Percentiles rank a stretch among this genome's conserved stretches.
Evolutionary conservation across 2,329 filamentous ascomycete species (phyloP).

Genomic region (Aspergillus neoniger): DNA sequence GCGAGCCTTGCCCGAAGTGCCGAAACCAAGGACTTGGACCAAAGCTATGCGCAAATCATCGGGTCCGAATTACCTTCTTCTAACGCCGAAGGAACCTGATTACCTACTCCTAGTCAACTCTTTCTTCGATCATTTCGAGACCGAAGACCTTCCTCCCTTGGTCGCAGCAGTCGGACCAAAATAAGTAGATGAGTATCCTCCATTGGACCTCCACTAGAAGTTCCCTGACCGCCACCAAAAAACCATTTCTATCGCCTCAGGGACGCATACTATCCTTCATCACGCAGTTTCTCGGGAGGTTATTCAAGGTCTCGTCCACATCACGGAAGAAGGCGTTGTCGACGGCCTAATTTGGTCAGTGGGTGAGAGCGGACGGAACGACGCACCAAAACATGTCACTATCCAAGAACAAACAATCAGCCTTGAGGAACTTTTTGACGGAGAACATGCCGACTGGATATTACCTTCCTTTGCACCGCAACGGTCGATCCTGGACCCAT

Average conservation of each 20-base stretch:
- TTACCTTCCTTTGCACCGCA: slow-evolving; percentile 45
- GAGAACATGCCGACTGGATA: slow-evolving; percentile 33
- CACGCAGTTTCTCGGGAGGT: slow-evolving; percentile 35
- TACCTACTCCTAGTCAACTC: slow-evolving; percentile 49
- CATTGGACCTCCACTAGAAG: slow-evolving; percentile 26
- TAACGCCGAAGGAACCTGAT: slow-evolving; percentile 39
- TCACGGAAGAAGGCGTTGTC: not conserved
- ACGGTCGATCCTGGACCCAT: not conserved
- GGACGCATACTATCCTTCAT: slow-evolving; percentile 44
- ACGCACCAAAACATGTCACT: slow-evolving; percentile 1
- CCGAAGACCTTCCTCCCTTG: slow-evolving; percentile 47
- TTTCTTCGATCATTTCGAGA: slow-evolving; percentile 39
- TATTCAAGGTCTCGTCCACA: slow-evolving; percentile 17
- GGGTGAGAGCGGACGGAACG: slow-evolving; percentile 23
- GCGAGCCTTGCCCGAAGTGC: slow-evolving; percentile 27
- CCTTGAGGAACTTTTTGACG: slow-evolving; percentile 31
- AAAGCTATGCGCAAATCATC: slow-evolving; percentile 32
- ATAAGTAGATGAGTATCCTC: slow-evolving; percentile 38
- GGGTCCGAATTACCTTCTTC: slow-evolving; percentile 37
- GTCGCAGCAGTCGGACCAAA: slow-evolving; percentile 46
- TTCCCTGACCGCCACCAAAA: slow-evolving; percentile 37
- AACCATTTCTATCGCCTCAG: slow-evolving; percentile 46
- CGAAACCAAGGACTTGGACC: slow-evolving; percentile 34
- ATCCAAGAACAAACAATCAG: slow-evolving; percentile 1
- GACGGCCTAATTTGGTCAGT: not conserved